Base-by-base conservation (phyloP, 306 rosid species). In the Citrullus colocynthis region DNA sequence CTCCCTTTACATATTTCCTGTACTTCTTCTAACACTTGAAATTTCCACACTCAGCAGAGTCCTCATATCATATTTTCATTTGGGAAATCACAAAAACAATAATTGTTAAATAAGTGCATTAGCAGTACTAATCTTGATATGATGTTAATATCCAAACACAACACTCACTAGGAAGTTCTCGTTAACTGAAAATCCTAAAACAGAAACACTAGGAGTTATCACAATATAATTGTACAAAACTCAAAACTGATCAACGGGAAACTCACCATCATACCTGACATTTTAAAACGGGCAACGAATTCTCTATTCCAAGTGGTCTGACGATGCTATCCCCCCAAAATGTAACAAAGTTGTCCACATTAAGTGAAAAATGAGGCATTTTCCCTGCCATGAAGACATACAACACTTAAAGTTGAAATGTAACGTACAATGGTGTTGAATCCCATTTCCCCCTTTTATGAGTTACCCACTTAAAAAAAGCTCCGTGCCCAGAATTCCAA, bases 211-310 rank as follows among this genome's bases (percentile, higher is more conserved):
- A 32, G 45, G 45, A 45, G 24, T 55, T 18, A 59, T 65, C 48
- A 70, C 28, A 60, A 24, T 16, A 9, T 62, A 6, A 7, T 7
- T 49, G 45, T 30, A 73, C 16, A 2, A 74, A 75, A 54, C 18
- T 74, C 78, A 52, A 36, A 69, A 64, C 48, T 54, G 16, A 44
- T 49, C 52, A 71, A 49, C 57, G 80, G 80, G 77, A 76, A 82
- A 89, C 96, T 91, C 96, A 88, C 96, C 96, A 85, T 87, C 96
- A 77, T 89, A 95, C 97, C 96, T 91, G 93, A 89, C 89, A 84
- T 75, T 89, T 89, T 81, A 86, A 48, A 78, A 79, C 77, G 24
- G 84, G 83, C 74, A 79, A 81, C 81, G 81, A 3, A 73, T 41
- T 79, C 52, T 74, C 39, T 51, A 52, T 73, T 79, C 84, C 81